Evolutionary conservation across 441 rosid genomes (phyloP).

Genomic region (Pelargonium myrrhifolium): DNA sequence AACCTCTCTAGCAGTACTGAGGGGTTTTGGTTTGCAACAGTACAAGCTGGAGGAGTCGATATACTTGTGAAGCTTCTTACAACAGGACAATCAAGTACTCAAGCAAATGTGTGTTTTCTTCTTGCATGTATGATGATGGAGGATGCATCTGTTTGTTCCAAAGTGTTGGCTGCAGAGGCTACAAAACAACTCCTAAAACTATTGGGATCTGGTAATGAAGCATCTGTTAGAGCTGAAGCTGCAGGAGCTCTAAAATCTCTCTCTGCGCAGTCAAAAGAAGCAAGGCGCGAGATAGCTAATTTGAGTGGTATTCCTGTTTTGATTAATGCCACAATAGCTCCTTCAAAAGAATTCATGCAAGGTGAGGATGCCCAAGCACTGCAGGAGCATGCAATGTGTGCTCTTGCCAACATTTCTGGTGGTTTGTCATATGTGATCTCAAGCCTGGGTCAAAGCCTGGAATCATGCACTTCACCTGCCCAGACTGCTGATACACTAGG

Average conservation of each 20-base stretch:
- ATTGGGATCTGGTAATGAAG: conserved; percentile 91
- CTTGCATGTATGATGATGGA: conserved; percentile 97
- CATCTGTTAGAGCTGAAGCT: conserved; percentile 96
- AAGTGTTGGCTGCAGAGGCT: conserved; percentile 83
- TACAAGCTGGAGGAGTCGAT: conserved; percentile 96
- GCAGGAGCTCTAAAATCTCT: conserved; percentile 97
- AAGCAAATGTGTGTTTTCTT: conserved; percentile 89
- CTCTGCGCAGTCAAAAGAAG: conserved; percentile 88
- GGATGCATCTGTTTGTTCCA: conserved; percentile 82
- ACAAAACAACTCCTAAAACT: conserved; percentile 85
- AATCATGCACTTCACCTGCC: conserved; percentile 90
- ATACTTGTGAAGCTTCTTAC: conserved; percentile 89
- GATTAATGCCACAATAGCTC: conserved; percentile 97
- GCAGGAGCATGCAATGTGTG: conserved; percentile 99
- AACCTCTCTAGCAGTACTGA: conserved; percentile 86
- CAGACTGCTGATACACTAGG: conserved; percentile 98
- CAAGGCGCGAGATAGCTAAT: conserved; percentile 82
- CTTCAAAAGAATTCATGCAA: conserved; percentile 99
- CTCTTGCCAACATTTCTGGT: conserved; percentile 96
- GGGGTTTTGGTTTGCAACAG: conserved; percentile 88
- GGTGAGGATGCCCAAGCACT: conserved; percentile 97
- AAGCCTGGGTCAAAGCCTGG: conserved; percentile 99
- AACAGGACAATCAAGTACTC: conserved; percentile 70
- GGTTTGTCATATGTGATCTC: conserved; percentile 95
- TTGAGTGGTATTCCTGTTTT: conserved; percentile 85